Percentiles rank a stretch among this genome's conserved stretches.
phyloP scores from a whole-genome alignment of 352 stramenopile genomes.

The Thalassiosira pacifica region DNA sequence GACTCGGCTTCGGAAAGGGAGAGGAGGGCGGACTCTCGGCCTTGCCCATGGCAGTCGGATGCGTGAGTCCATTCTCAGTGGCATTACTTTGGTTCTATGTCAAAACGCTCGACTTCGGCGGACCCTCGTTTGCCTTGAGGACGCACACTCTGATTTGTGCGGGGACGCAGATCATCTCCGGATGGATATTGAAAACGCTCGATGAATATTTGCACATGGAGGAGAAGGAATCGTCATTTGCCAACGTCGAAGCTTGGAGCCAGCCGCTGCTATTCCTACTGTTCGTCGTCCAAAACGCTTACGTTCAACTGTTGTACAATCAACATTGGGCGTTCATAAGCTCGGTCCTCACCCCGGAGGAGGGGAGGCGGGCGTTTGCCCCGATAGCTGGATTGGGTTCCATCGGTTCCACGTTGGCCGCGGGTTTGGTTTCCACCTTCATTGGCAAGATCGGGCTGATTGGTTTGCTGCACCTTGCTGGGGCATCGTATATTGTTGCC shows the following conservation, averaged over 20 bases:
- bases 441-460: slow-evolving; percentile 51
- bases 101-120: slow-evolving; percentile 42
- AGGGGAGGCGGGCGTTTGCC: slow-evolving; percentile 76
- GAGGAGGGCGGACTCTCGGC: slow-evolving; percentile 41
- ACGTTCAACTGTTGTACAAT: slow-evolving; percentile 82
- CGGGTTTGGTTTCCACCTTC: slow-evolving; percentile 44
- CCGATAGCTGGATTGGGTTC: slow-evolving; percentile 74
- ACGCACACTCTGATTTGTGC: slow-evolving; percentile 60
- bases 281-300: slow-evolving; percentile 84
- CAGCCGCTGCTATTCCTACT: slow-evolving; percentile 54
- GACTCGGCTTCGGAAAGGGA: slow-evolving; percentile 50
- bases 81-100: slow-evolving; percentile 66
- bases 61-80: slow-evolving; percentile 59
- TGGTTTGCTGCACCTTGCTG: slow-evolving; percentile 55
- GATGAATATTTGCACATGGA: slow-evolving; percentile 19
- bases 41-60: slow-evolving; percentile 60
- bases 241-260: slow-evolving; percentile 26
- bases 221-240: not conserved
- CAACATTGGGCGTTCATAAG: slow-evolving; percentile 86
- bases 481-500: slow-evolving; percentile 36
- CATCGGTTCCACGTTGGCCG: slow-evolving; percentile 73
- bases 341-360: slow-evolving; percentile 74
- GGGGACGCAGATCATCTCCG: slow-evolving; percentile 22
- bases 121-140: slow-evolving; percentile 54
- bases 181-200: slow-evolving; percentile 21